Evolutionary conservation across 2,329 filamentous ascomycete genomes (phyloP).

Genomic region (Aspergillus fumigatiaffinis): DNA sequence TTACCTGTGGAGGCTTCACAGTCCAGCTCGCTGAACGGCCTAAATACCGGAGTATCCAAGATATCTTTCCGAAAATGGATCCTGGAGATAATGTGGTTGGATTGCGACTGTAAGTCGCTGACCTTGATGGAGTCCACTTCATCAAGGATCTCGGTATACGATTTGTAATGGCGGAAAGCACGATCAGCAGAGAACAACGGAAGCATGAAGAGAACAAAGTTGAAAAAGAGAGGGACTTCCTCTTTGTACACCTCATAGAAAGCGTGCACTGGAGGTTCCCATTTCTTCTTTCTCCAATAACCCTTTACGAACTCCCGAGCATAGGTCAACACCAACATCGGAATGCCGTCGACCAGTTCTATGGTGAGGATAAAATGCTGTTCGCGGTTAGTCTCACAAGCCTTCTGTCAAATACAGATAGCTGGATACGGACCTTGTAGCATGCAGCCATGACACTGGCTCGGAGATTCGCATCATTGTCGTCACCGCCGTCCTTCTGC

Average conservation of each 20-base stretch:
- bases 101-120: not conserved
- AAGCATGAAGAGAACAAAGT: constrained; percentile 13
- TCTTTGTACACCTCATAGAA: constrained; percentile 17
- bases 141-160: constrained; percentile 1
- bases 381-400: not conserved
- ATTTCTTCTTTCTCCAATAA: constrained; percentile 11
- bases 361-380: constrained; percentile 15
- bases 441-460: constrained; percentile 8
- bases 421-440: constrained; percentile 10
- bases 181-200: constrained; percentile 3
- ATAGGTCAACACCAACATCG: constrained; percentile 7
- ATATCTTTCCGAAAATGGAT: constrained; percentile 10
- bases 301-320: constrained; percentile 12
- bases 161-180: constrained; percentile 5
- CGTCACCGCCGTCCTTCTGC: constrained; percentile 1
- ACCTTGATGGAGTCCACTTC: not conserved
- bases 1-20: constrained; percentile 2
- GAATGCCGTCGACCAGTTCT: constrained; percentile 5
- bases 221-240: constrained; percentile 14
- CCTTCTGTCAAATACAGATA: not conserved
- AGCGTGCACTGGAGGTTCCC: constrained; percentile 11
- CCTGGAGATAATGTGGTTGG: not conserved
- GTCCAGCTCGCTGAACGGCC: constrained; percentile 1
- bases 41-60: constrained; percentile 9
- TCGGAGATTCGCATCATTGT: not conserved